Base-by-base conservation (phyloP, 1,284 basidiomycete species). In the Phylloboletellus chloephorus region DNA sequence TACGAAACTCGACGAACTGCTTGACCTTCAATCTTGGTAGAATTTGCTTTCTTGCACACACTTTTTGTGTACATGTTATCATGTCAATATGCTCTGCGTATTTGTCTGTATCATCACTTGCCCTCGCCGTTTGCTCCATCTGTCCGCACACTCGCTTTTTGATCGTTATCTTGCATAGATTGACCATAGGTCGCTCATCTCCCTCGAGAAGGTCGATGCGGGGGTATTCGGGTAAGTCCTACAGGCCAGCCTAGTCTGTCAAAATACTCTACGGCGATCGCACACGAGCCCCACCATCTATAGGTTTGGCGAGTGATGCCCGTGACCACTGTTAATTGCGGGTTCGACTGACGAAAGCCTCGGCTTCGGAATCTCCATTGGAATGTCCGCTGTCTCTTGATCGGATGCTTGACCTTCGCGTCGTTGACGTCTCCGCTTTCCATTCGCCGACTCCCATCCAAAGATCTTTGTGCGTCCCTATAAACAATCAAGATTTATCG, bases 401-500 rank as follows among this genome's bases (percentile, higher is more conserved):
- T 1, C 30, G 4, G 21, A 13, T 1, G 23, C 31, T 26, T 32
- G 44, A 7, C 49, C 46, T 37, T 64, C 63, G 20, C 52, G 48
- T 31, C 39, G 51, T 20, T 46, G 39, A 24, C 54, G 55, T 34
- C 58, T 60, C 29, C 60, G 62, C 10, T 45, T 50, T 13, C 66
- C 73, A 12, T 65, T 65, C 3, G 65, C 66, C 10, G 69, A 72
- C 42, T 74, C 68, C 26, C 48, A 49, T 21, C 73, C 71, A 22
- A 73, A 55, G 31, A 76, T 26, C 20, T 49, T 69, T 2, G 66
- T 68, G 30, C 71, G 66, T 17, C 73, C 71, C 71, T 72, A 29
- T 33, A 17, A 35, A 20, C 5, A 29, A 36, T 8, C 3, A 11
- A 3, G 5, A 25, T 12, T 8, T 1, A 38, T 19, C 11, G 2